Conservation (phyloP, 129 eudicot species). For the Lactuca saligna region DNA sequence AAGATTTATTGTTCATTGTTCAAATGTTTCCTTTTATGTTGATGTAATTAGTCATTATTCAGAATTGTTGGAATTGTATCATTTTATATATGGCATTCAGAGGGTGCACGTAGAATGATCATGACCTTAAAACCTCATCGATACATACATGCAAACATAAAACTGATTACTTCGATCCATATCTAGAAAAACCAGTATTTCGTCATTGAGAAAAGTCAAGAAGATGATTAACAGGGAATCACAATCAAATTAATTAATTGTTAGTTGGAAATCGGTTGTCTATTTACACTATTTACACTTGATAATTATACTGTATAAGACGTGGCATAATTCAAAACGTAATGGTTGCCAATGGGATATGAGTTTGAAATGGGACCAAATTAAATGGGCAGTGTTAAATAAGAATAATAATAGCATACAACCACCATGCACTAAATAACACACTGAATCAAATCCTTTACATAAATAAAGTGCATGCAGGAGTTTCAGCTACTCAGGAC, state of each 20-base stretch:
- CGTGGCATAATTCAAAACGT: slow-evolving; percentile 17
- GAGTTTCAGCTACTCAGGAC: slow-evolving; percentile 14
- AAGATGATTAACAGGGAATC: slow-evolving; percentile 8
- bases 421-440: slow-evolving; percentile 41
- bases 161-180: not conserved
- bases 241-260: slow-evolving; percentile 21
- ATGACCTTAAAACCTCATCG: not conserved
- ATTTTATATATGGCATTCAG: slow-evolving; percentile 6
- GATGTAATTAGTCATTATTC: slow-evolving; percentile 1
- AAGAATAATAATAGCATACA: slow-evolving; percentile 40
- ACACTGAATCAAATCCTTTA: slow-evolving; percentile 24
- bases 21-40: not conserved
- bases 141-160: not conserved
- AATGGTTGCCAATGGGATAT: slow-evolving; percentile 6
- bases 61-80: not conserved
- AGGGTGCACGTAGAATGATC: slow-evolving; percentile 2
- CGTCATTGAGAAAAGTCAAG: slow-evolving; percentile 6
- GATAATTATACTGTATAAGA: slow-evolving; percentile 14
- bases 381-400: slow-evolving; percentile 33
- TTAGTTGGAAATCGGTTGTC: slow-evolving; percentile 14
- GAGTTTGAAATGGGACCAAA: slow-evolving; percentile 29
- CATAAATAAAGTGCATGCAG: slow-evolving; percentile 30
- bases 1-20: not conserved
- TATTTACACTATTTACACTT: slow-evolving; percentile 15
- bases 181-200: not conserved